Percentiles rank a stretch among this genome's conserved stretches.
Evolutionary conservation across 1,139 yeast genomes (phyloP).

Genomic region (Diutina ranongensis): DNA sequence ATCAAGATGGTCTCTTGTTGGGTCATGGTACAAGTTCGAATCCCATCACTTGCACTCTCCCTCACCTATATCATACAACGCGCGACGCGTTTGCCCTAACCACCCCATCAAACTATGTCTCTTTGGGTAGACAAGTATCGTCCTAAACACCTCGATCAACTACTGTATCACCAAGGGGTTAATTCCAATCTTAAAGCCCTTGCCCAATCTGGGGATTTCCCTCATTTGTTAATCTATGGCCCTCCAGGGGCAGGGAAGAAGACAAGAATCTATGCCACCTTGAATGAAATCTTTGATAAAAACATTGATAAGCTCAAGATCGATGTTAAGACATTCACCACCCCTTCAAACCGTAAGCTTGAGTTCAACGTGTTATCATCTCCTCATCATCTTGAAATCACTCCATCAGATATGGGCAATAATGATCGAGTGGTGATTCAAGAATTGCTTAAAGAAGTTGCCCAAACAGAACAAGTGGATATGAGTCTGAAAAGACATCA

Average conservation of each 20-base stretch:
- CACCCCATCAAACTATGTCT: constrained; percentile 43
- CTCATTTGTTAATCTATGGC: constrained; percentile 85
- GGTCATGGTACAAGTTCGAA: no score
- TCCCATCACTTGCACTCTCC: neutral
- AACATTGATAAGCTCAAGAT: constrained; percentile 77
- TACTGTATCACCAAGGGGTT: constrained; percentile 58
- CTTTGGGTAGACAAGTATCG: constrained; percentile 95
- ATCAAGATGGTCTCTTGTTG: no score
- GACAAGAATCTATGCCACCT: constrained; percentile 77
- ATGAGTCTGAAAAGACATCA: constrained; percentile 45
- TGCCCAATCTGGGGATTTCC: constrained; percentile 75
- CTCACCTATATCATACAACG: neutral
- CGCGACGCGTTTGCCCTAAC: neutral
- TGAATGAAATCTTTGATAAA: constrained; percentile 72
- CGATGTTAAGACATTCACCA: constrained; percentile 75
- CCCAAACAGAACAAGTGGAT: constrained; percentile 91
- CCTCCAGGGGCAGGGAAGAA: constrained; percentile 97
- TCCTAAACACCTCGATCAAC: constrained; percentile 53
- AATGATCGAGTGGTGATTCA: constrained; percentile 92
- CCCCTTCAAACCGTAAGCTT: constrained; percentile 60
- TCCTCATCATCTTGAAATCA: constrained; percentile 83
- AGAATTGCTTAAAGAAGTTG: constrained; percentile 84
- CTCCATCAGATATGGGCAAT: constrained; percentile 95
- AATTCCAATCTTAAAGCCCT: constrained; percentile 55
- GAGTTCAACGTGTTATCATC: constrained; percentile 89